Percentiles rank a stretch among this genome's conserved stretches.
These are phyloP conservation scores for Tausonia pullulans DNA, from an alignment of 1,284 basidiomycete species.

Conservation along the genomic window DNA sequence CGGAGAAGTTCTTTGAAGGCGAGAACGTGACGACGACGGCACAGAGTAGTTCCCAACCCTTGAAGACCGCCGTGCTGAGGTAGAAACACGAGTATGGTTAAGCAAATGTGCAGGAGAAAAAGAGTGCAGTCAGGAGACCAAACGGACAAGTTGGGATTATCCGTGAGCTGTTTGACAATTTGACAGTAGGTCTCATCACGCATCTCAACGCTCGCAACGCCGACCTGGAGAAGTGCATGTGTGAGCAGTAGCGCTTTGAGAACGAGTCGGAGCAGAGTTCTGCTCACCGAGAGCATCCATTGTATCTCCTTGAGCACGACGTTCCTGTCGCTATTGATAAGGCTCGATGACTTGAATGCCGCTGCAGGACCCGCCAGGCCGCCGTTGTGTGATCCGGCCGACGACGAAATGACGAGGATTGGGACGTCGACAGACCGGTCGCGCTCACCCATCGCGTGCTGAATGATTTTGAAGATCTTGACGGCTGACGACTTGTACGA, in stretches of 20 bases:
- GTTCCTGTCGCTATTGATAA: conserved; percentile 22
- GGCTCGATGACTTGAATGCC: not conserved
- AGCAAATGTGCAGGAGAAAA: too few species aligned
- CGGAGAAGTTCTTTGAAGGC: conserved; percentile 79
- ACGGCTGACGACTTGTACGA: conserved; percentile 61
- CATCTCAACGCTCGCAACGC: conserved; percentile 63
- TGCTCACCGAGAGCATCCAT: conserved; percentile 58
- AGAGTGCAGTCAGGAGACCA: not conserved
- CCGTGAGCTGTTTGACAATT: conserved; percentile 74
- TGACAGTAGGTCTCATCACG: conserved; percentile 88
- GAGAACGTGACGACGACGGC: conserved; percentile 77
- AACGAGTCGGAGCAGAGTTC: too few species aligned
- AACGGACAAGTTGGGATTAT: conserved; percentile 63
- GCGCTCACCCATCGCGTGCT: conserved; percentile 82
- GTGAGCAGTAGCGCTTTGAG: too few species aligned
- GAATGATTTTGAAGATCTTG: conserved; percentile 73
- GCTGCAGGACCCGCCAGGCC: too few species aligned
- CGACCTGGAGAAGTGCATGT: conserved; percentile 24
- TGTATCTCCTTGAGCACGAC: conserved; percentile 66
- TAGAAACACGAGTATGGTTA: not conserved
- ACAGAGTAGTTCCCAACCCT: conserved; percentile 83
- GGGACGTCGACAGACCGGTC: conserved; percentile 41
- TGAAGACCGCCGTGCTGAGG: conserved; percentile 65
- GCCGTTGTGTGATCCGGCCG: not conserved
- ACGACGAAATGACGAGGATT: conserved; percentile 9